These are phyloP conservation scores for Debaryomyces sp. DNA, from an alignment of 1,139 yeast genomes.

Conservation along the genomic window DNA sequence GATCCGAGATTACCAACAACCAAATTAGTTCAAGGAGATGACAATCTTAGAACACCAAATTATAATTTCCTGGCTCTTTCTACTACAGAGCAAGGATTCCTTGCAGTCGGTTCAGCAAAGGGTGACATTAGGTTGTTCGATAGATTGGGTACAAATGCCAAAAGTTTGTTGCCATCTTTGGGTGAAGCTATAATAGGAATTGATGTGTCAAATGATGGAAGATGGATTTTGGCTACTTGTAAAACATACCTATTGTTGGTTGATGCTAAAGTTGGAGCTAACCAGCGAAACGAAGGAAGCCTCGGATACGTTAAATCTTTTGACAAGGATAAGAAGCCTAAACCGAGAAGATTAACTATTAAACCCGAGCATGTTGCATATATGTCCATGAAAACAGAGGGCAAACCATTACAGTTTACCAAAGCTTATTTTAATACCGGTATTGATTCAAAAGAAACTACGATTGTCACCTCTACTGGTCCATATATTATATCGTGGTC, in stretches of 20 bases:
- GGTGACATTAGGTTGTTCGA: constrained; percentile 81
- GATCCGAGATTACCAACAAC: constrained; percentile 71
- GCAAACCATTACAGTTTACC: constrained; percentile 57
- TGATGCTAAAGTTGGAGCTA: constrained; percentile 64
- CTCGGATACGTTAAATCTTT: constrained; percentile 70
- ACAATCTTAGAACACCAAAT: constrained; percentile 53
- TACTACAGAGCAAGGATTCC: constrained; percentile 71
- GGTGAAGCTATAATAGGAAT: constrained; percentile 73
- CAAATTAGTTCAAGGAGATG: constrained; percentile 53
- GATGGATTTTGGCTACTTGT: constrained; percentile 83
- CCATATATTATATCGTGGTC: constrained; percentile 85
- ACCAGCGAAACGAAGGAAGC: constrained; percentile 57
- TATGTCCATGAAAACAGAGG: constrained; percentile 56
- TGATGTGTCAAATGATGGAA: constrained; percentile 78
- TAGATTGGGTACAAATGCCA: constrained; percentile 71
- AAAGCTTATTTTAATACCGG: constrained; percentile 80
- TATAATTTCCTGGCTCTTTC: constrained; percentile 63
- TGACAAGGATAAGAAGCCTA: constrained; percentile 66
- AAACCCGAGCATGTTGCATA: constrained; percentile 73
- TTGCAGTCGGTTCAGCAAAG: constrained; percentile 73
- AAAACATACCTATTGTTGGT: constrained; percentile 66
- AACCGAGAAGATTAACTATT: constrained; percentile 66
- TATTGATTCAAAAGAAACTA: constrained; percentile 60
- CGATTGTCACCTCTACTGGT: constrained; percentile 76
- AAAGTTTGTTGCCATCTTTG: constrained; percentile 75